A percentile compares a stretch with the other conserved stretches of the same genome.
Evolutionary conservation across 2,329 filamentous ascomycete species (phyloP).

Genomic region (Orbilia javanica): DNA sequence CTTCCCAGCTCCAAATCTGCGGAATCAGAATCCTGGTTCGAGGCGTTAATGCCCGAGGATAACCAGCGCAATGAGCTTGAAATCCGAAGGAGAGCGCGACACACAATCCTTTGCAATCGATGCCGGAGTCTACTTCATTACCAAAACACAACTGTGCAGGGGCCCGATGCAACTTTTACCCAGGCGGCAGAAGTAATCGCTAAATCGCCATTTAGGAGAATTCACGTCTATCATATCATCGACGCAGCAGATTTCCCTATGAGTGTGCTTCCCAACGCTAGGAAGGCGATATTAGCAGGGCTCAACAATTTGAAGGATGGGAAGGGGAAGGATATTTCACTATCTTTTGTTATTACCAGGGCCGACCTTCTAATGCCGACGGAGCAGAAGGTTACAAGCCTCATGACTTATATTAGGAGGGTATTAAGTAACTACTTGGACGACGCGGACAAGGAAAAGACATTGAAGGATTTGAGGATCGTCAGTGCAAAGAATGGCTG

Average conservation of each 20-base stretch:
- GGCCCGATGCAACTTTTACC: slow-evolving; percentile 75
- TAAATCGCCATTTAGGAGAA: slow-evolving; percentile 88
- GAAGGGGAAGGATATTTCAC: slow-evolving; percentile 79
- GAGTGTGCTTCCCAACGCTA: slow-evolving; percentile 83
- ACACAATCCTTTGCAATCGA: slow-evolving; percentile 77
- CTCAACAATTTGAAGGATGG: slow-evolving; percentile 79
- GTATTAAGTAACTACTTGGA: slow-evolving; percentile 79
- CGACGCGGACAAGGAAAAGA: slow-evolving; percentile 48
- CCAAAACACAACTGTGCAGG: slow-evolving; percentile 69
- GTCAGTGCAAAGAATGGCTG: slow-evolving; percentile 88
- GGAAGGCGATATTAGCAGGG: slow-evolving; percentile 66
- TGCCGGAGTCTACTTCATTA: slow-evolving; percentile 88
- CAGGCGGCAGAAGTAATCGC: slow-evolving; percentile 85
- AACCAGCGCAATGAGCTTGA: not conserved
- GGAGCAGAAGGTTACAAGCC: slow-evolving; percentile 82
- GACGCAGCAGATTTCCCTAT: slow-evolving; percentile 98
- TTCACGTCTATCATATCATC: slow-evolving; percentile 94
- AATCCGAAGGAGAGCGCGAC: slow-evolving; percentile 66
- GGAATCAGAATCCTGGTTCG: slow-evolving; percentile 30
- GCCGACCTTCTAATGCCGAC: slow-evolving; percentile 86
- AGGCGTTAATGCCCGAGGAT: slow-evolving; percentile 5
- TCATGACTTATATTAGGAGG: slow-evolving; percentile 86
- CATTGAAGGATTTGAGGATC: slow-evolving; percentile 60
- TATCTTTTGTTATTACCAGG: slow-evolving; percentile 77
- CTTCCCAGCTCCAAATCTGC: not conserved